These are phyloP conservation scores for Xylaria cubensis DNA, from an alignment of 495 filamentous ascomycete species.

Conservation along the genomic window DNA sequence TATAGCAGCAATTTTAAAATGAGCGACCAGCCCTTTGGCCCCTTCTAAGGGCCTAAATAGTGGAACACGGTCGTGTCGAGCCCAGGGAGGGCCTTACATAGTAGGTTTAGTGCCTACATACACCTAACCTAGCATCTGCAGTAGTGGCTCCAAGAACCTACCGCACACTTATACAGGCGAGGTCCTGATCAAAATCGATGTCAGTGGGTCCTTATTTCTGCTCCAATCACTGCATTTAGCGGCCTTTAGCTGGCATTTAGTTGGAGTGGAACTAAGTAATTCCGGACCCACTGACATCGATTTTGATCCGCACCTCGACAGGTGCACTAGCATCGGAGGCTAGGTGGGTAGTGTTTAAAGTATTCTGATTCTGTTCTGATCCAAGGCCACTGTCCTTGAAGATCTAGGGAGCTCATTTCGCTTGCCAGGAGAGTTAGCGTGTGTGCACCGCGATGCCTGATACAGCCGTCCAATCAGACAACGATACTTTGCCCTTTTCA, in stretches of 20 bases:
- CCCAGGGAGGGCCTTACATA: not conserved
- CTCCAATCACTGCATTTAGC: too few relatives aligned
- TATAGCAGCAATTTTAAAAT: conserved; percentile 29
- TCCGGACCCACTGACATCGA: too few relatives aligned
- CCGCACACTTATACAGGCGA: not conserved
- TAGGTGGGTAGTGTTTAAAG: not conserved
- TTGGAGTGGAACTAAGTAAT: too few relatives aligned
- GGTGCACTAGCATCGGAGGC: conserved; percentile 1
- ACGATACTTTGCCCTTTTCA: conserved; percentile 10
- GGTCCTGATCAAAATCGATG: too few relatives aligned
- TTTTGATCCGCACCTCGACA: too few relatives aligned
- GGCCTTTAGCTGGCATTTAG: too few relatives aligned
- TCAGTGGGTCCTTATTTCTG: too few relatives aligned
- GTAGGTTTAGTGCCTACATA: conserved; percentile 6
- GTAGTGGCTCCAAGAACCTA: not conserved
- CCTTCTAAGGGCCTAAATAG: not conserved
- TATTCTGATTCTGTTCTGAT: too few relatives aligned
- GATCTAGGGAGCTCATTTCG: conserved; percentile 17
- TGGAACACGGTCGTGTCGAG: not conserved
- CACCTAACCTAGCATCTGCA: not conserved
- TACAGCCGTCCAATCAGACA: conserved; percentile 21
- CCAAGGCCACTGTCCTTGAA: not conserved
- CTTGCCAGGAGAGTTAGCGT: conserved; percentile 7
- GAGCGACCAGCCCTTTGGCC: conserved; percentile 18
- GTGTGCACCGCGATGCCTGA: not conserved